Evolutionary conservation across 257 asterid genomes (phyloP), one percentile per base, ranked within the genome.

Genomic region (Solanum pinnatisectum): DNA sequence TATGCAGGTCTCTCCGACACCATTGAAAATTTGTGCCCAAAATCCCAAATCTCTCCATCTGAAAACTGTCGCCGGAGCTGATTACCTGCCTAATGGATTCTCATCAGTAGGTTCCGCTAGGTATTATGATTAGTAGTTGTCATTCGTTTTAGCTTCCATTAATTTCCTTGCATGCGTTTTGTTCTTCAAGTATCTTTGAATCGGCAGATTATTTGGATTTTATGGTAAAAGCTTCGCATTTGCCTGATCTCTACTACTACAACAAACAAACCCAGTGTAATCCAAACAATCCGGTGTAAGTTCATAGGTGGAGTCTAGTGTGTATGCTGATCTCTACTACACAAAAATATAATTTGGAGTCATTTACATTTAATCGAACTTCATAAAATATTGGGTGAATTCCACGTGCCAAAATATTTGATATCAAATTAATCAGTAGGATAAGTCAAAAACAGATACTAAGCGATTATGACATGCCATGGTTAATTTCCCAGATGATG

Each of bases 1-100:
- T 94, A 81, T 94, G 95, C 98, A 97, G 91, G 95, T 97, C 70
- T 88, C 94, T 87, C 99, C 99, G 16, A 89, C 98, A 63, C 93
- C 97, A 15, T 81, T 94, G 36, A 92, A 94, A 86, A 30, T 81
- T 46, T 46, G 42, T 81, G 40, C 42, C 18, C 70, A 46, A 27
- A n/a, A 77, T 40, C 22, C 10, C 68, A 81, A 46, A 81, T 81
- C 39, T 81, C 27, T 16, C 4, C 2, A 46, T 49, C 22, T 30
- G 70, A 81, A 79, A 44, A 1, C 84, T 3, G 27, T 37, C 5
- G 0, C 83, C 10, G 4, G 82, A 74, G 52, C 85, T 30, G 85
- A 81, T 8, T 30, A 30, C 27, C 10, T 46, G 2, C 40, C 33
- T 16, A 81, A 8, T 81, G 68, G 42, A 46, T 81, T 81, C 14